Evolutionary conservation across 1,139 yeast species (phyloP).

Genomic region (Geotrichum restrictum): DNA sequence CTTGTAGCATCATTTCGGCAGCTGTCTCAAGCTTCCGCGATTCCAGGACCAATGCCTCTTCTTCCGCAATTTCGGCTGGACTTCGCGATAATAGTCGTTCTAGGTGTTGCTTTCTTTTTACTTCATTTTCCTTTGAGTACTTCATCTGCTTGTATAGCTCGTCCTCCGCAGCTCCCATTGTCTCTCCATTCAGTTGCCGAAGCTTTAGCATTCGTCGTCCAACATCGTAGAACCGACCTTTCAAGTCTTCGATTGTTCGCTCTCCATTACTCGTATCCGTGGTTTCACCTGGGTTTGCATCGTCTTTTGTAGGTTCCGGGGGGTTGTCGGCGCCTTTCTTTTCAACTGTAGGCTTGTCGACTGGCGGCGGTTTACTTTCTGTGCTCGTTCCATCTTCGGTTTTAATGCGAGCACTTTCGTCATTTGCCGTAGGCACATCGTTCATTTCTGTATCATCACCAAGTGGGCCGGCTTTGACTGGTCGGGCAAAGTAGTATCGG

Average conservation of each 20-base stretch:
- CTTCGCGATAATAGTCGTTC: slow-evolving; percentile 73
- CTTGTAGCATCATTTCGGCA: slow-evolving; percentile 82
- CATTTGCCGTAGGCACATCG: slow-evolving; percentile 19
- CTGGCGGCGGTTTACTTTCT: background rate
- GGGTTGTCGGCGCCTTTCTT: slow-evolving; percentile 3
- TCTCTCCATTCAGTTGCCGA: slow-evolving; percentile 44
- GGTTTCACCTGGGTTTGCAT: background rate
- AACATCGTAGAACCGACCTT: slow-evolving; percentile 69
- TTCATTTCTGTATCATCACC: slow-evolving; percentile 12
- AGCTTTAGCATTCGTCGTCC: slow-evolving; percentile 46
- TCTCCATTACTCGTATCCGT: background rate
- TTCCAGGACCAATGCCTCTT: slow-evolving; percentile 87
- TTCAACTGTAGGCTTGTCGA: background rate
- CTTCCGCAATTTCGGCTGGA: slow-evolving; percentile 97
- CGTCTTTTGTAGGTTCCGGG: slow-evolving; percentile 7
- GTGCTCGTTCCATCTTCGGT: slow-evolving; percentile 4
- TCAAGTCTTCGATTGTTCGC: slow-evolving; percentile 68
- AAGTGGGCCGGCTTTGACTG: background rate
- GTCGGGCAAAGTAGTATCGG: slow-evolving; percentile 49
- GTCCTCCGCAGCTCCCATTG: slow-evolving; percentile 37
- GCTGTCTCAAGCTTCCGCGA: slow-evolving; percentile 90
- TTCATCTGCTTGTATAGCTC: slow-evolving; percentile 44
- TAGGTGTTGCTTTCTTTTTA: slow-evolving; percentile 74
- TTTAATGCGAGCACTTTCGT: slow-evolving; percentile 14
- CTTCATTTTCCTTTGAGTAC: slow-evolving; percentile 65